phyloP scores from a whole-genome alignment of 164 flowering plant genomes.

The Dillenia turbinata region DNA sequence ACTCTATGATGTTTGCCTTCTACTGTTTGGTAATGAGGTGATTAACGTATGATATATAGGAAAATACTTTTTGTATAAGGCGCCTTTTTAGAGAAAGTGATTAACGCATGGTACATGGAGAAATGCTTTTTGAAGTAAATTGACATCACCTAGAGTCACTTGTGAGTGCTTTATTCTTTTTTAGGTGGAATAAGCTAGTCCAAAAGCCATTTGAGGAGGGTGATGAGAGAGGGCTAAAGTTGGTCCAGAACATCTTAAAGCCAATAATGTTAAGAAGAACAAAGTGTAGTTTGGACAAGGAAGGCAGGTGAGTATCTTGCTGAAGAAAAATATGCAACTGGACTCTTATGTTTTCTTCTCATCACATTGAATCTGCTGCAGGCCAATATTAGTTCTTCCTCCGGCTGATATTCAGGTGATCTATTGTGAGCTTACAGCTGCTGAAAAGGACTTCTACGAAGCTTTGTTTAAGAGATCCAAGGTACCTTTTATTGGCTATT shows the following conservation, averaged over 20 bases:
- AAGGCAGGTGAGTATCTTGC: constrained; percentile 57
- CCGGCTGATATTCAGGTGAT: constrained; percentile 77
- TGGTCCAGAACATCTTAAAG: constrained; percentile 83
- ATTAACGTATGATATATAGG: no score
- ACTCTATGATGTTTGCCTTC: no score
- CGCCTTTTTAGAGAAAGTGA: no score
- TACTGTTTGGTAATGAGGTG: no score
- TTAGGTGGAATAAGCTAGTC: constrained; percentile 91
- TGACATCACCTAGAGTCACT: no score
- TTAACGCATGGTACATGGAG: no score
- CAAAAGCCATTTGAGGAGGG: constrained; percentile 98
- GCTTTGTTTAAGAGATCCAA: constrained; percentile 91
- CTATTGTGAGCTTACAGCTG: constrained; percentile 79
- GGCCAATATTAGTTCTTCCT: constrained; percentile 93
- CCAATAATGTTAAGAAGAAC: constrained; percentile 96
- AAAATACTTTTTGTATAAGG: no score
- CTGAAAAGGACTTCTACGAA: constrained; percentile 94
- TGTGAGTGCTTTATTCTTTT: not conserved
- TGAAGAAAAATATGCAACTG: not conserved
- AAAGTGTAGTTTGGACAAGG: constrained; percentile 66
- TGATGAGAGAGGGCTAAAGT: constrained; percentile 86
- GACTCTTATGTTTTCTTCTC: constrained; percentile 2
- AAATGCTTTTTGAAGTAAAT: no score
- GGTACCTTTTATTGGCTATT: constrained; percentile 31
- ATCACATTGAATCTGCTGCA: constrained; percentile 24